These are phyloP conservation scores for Colletotrichum cereale DNA, from an alignment of 2,329 filamentous ascomycete species.

Conservation along the genomic window DNA sequence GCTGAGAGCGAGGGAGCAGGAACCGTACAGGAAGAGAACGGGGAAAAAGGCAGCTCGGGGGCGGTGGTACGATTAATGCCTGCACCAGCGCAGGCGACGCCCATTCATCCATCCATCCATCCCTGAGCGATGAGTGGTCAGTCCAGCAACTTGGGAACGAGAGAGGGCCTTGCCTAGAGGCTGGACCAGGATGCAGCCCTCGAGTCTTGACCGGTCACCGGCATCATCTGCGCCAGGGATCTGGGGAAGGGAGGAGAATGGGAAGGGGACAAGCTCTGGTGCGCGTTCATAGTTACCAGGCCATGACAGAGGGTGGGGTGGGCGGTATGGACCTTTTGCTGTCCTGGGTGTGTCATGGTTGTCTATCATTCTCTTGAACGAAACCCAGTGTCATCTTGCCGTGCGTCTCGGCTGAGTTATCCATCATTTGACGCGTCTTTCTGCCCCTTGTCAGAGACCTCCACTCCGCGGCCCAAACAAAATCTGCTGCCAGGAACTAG, in stretches of 20 bases:
- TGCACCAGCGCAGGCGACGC: conserved; percentile 35
- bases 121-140: conserved; percentile 25
- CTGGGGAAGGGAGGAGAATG: neutral
- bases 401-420: neutral
- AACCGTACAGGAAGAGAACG: conserved; percentile 3
- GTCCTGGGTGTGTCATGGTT: neutral
- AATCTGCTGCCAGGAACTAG: neutral
- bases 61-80: conserved; percentile 38
- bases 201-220: conserved; percentile 21
- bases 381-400: neutral
- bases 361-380: neutral
- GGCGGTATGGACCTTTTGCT: neutral
- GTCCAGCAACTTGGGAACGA: conserved; percentile 39
- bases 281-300: neutral
- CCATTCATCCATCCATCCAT: conserved; percentile 24
- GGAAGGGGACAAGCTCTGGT: neutral
- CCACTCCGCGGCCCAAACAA: neutral
- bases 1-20: neutral
- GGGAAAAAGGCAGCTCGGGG: conserved; percentile 8
- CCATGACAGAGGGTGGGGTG: neutral
- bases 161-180: conserved; percentile 31
- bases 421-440: neutral
- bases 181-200: conserved; percentile 26
- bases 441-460: neutral
- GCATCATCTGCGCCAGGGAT: conserved; percentile 32